Conservation (phyloP, 495 filamentous ascomycete species). For the Rusavskia elegans region DNA sequence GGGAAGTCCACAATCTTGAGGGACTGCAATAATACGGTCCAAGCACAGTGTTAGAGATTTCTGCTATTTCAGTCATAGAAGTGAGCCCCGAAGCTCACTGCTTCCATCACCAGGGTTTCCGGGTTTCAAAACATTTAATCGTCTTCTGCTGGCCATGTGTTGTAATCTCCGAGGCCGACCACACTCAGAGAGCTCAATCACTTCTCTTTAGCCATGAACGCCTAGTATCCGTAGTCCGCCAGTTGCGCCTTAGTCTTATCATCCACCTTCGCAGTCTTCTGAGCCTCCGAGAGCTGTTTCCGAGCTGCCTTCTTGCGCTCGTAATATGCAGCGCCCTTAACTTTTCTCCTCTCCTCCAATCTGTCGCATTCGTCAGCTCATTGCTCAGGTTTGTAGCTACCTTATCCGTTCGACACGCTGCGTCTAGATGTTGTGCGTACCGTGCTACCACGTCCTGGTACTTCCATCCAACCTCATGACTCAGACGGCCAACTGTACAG, state of each 20-base stretch:
- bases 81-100: too few relatives aligned
- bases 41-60: too few relatives aligned
- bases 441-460: slow-evolving; percentile 96
- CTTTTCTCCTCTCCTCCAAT: slow-evolving; percentile 97
- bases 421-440: slow-evolving; percentile 37
- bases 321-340: slow-evolving; percentile 98
- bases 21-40: too few relatives aligned
- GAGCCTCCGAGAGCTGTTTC: slow-evolving; percentile 76
- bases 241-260: slow-evolving; percentile 53
- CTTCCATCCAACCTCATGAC: slow-evolving; percentile 99
- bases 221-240: slow-evolving; percentile 57
- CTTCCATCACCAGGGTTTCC: too few relatives aligned
- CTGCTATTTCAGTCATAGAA: too few relatives aligned
- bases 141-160: too few relatives aligned
- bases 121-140: too few relatives aligned
- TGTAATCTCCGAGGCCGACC: too few relatives aligned
- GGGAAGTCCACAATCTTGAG: too few relatives aligned
- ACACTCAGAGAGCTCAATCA: not conserved
- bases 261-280: slow-evolving; percentile 82
- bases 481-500: slow-evolving; percentile 94
- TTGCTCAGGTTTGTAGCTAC: not conserved
- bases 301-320: slow-evolving; percentile 93
- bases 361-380: slow-evolving; percentile 27
- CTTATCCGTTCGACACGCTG: not conserved
- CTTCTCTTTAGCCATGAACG: slow-evolving; percentile 9